phyloP scores from a whole-genome alignment of 331 rosid species.

The Quercus tomentella region DNA sequence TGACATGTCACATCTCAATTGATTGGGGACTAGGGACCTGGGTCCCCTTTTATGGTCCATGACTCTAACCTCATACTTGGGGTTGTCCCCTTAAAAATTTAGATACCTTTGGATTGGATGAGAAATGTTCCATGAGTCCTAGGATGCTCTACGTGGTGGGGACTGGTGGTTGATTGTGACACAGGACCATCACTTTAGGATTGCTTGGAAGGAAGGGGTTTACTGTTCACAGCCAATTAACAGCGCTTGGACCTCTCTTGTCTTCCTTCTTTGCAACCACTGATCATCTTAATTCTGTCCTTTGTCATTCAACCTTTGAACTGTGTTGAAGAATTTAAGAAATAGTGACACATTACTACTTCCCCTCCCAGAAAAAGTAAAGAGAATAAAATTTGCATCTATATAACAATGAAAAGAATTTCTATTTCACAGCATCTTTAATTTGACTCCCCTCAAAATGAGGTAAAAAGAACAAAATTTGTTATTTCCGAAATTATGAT shows the following conservation, averaged over 20 bases:
- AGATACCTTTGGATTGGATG: neutral
- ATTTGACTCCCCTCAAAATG: neutral
- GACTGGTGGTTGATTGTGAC: neutral
- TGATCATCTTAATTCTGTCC: too few species aligned
- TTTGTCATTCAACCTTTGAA: too few species aligned
- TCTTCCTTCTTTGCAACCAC: too few species aligned
- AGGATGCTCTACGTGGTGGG: neutral
- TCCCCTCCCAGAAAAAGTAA: too few species aligned
- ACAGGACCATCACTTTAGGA: neutral
- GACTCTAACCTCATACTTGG: neutral
- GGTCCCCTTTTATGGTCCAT: neutral
- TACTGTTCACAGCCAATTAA: too few species aligned
- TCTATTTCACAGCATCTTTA: neutral
- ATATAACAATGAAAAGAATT: neutral
- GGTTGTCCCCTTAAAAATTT: neutral
- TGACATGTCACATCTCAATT: too few species aligned
- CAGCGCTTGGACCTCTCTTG: too few species aligned
- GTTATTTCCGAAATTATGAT: neutral
- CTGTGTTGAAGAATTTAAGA: too few species aligned
- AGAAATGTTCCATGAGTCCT: neutral
- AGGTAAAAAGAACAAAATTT: neutral
- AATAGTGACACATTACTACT: too few species aligned
- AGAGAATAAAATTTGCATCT: neutral
- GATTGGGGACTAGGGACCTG: too few species aligned
- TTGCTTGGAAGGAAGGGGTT: neutral